Conservation (phyloP, 2,329 filamentous ascomycete species). For the Colletotrichum sp. region DNA sequence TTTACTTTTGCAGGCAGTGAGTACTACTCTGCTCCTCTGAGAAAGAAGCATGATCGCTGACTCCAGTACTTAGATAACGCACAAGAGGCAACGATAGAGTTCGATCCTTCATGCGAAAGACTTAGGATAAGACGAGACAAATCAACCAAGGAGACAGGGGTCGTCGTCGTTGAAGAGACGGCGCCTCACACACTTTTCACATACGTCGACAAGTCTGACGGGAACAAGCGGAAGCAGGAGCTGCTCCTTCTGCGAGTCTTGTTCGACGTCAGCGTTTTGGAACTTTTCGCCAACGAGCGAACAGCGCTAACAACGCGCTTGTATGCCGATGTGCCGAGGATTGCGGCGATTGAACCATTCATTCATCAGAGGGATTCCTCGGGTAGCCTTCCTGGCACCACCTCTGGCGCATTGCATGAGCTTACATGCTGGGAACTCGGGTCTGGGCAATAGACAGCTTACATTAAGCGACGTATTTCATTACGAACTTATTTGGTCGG, state of each 20-base stretch:
- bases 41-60: not conserved
- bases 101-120: not conserved
- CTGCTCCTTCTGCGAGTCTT: not conserved
- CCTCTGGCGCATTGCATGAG: not conserved
- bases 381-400: no score
- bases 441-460: no score
- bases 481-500: no score
- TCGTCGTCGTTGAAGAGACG: not conserved
- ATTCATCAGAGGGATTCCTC: no score
- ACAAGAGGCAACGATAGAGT: not conserved
- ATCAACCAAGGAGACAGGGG: not conserved
- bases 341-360: not conserved
- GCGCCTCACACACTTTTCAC: not conserved
- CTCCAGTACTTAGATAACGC: rapidly evolving
- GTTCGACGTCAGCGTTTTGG: not conserved
- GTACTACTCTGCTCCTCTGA: no score
- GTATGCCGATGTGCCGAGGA: not conserved
- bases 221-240: not conserved
- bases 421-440: not conserved
- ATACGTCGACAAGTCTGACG: not conserved
- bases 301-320: not conserved
- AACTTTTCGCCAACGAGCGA: not conserved
- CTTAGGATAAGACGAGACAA: not conserved
- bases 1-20: not conserved
- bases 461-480: no score